These are phyloP conservation scores for Colletotrichum paranaense DNA, from an alignment of 2,329 filamentous ascomycete genomes.

Conservation along the genomic window DNA sequence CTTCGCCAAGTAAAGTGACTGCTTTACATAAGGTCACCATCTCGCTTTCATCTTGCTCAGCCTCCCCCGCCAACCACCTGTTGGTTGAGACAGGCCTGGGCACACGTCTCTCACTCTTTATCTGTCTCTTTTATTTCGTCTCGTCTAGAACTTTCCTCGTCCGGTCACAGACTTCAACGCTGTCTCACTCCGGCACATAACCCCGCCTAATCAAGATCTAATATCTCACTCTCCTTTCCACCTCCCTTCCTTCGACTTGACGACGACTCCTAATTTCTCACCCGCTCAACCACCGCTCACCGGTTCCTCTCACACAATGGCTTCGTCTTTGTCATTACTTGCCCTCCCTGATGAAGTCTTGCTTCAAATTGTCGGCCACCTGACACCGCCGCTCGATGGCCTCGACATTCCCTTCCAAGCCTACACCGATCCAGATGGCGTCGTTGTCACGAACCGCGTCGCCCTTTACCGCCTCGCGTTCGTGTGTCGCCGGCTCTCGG, in stretches of 20 bases:
- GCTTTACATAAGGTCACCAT: slow-evolving; percentile 18
- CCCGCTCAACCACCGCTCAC: background rate
- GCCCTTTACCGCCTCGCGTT: slow-evolving; percentile 31
- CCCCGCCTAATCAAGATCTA: slow-evolving; percentile 26
- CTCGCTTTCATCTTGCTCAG: background rate
- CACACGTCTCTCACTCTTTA: background rate
- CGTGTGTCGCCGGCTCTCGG: slow-evolving; percentile 26
- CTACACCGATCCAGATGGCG: slow-evolving; percentile 33
- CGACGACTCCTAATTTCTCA: background rate
- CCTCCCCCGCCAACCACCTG: background rate
- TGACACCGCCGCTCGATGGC: slow-evolving; percentile 32
- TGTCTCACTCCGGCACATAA: slow-evolving; percentile 9
- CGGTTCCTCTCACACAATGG: background rate
- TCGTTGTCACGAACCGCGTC: slow-evolving; percentile 31
- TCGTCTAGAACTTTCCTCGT: background rate
- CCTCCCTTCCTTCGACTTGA: background rate
- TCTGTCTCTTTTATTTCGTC: background rate
- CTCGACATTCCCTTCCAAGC: slow-evolving; percentile 31
- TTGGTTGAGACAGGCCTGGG: slow-evolving; percentile 20
- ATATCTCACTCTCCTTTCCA: slow-evolving; percentile 7
- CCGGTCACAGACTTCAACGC: background rate
- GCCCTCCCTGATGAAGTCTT: slow-evolving; percentile 34
- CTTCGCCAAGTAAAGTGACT: background rate
- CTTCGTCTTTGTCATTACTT: slow-evolving; percentile 6
- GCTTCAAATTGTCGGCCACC: slow-evolving; percentile 30